Evolutionary conservation across 805 yeast species (phyloP), one percentile per base, ranked within the genome.

Genomic region (Metschnikowia noctiluminum): DNA sequence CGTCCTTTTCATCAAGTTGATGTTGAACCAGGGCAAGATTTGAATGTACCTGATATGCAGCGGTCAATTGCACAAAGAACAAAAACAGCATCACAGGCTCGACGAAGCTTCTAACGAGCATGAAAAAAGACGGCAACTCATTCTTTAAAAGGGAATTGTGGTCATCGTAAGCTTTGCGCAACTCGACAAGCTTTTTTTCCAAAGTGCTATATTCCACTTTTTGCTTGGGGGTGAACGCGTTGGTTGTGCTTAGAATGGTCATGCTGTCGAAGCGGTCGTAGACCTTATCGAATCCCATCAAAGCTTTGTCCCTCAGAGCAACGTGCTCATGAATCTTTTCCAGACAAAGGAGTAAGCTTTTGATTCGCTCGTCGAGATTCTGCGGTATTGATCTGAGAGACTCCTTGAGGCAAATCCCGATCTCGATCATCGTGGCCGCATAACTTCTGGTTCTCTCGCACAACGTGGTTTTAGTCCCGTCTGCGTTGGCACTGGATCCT

Each of bases 91-190:
- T 62, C 5, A 76, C 42, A 5, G 69, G 70, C 26, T 60, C 57
- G 36, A 72, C 56, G 26, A 74, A 57, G 7, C 46, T 28, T 3
- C 62, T 49, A 0, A 73, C 60, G 10, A 74, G 58, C 7, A 61
- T 48, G 47, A 74, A 66, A 42, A 79, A 74, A 3, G 51, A 42
- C 0, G 85, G 84, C 1, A 82, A 56, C 38, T 80, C 85, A 30
- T 48, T 49, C 48, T 78, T 77, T 51, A 81, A 63, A 3, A 54
- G 43, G 5, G 57, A 51, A 56, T 79, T 77, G 34, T 70, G 51
- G 10, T 50, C 42, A 2, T 73, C 71, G 54, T 73, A 78, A 42
- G 52, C 53, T 1, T 36, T 46, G 35, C 60, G 61, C 13, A 43
- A 45, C 1, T 47, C 62, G 4, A 57, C 63, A 26, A 66, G 35